phyloP scores from a whole-genome alignment of 1,139 yeast species.

The Sugiyamaella novakii region DNA sequence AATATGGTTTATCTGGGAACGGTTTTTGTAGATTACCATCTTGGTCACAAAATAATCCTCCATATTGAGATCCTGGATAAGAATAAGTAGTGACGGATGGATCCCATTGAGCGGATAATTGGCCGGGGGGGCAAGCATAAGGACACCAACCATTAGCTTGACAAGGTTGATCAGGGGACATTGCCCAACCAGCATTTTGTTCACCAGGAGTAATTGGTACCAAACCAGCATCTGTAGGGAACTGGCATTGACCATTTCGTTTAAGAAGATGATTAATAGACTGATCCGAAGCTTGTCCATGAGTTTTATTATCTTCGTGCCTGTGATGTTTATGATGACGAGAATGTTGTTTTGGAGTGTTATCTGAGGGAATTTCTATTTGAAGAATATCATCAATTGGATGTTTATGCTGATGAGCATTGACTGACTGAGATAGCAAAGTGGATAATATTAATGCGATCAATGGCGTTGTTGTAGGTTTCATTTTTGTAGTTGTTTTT shows the following conservation, averaged over 20 bases:
- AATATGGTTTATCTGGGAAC: slow-evolving; percentile 58
- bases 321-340: slow-evolving; percentile 10
- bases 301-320: slow-evolving; percentile 3
- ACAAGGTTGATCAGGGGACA: slow-evolving; percentile 76
- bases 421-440: not conserved
- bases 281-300: not conserved
- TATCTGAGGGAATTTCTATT: slow-evolving; percentile 2
- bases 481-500: not conserved
- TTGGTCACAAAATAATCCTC: slow-evolving; percentile 75
- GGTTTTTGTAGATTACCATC: slow-evolving; percentile 71
- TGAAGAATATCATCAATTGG: slow-evolving; percentile 8
- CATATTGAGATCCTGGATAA: slow-evolving; percentile 77
- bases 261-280: slow-evolving; percentile 17
- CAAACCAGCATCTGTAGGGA: slow-evolving; percentile 66
- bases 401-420: slow-evolving; percentile 8
- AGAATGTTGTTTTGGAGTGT: not conserved
- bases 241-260: slow-evolving; percentile 55
- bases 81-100: slow-evolving; percentile 76
- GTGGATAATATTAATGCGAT: not conserved
- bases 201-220: slow-evolving; percentile 64
- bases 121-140: slow-evolving; percentile 85
- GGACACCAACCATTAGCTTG: slow-evolving; percentile 78
- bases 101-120: slow-evolving; percentile 74
- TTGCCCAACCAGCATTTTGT: slow-evolving; percentile 82
- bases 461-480: slow-evolving; percentile 1